Evolutionary conservation across 768 basidiomycete species (phyloP).

Genomic region (Mycena metata): DNA sequence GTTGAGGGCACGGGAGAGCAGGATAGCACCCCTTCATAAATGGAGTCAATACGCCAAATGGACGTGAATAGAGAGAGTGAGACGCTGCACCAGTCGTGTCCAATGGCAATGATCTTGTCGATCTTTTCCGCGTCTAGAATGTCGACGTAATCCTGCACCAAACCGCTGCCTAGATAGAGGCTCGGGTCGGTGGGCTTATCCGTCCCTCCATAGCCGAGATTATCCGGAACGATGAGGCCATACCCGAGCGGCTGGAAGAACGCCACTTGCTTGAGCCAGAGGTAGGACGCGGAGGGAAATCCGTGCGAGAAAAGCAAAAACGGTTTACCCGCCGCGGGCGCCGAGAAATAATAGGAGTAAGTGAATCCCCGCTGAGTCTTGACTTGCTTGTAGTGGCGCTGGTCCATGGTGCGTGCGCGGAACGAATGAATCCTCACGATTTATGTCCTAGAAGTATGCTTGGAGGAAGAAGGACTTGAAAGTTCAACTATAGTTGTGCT

Average conservation of each 20-base stretch:
- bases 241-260: slow-evolving; percentile 57
- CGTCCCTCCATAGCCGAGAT: slow-evolving; percentile 67
- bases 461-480: too few relatives aligned
- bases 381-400: slow-evolving; percentile 25
- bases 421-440: too few relatives aligned
- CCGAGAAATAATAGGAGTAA: slow-evolving; percentile 44
- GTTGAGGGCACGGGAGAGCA: slow-evolving; percentile 55
- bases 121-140: slow-evolving; percentile 55
- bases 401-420: neutral
- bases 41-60: neutral
- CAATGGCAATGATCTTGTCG: slow-evolving; percentile 52
- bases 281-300: slow-evolving; percentile 56
- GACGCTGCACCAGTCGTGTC: slow-evolving; percentile 54
- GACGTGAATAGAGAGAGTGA: neutral
- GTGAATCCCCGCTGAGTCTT: slow-evolving; percentile 49
- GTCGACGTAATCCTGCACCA: slow-evolving; percentile 57
- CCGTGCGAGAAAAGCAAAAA: slow-evolving; percentile 61
- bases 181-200: slow-evolving; percentile 57
- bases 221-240: slow-evolving; percentile 62
- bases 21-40: slow-evolving; percentile 51
- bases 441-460: too few relatives aligned
- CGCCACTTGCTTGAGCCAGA: slow-evolving; percentile 56
- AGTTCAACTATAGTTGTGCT: too few relatives aligned
- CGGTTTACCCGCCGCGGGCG: slow-evolving; percentile 46
- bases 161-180: slow-evolving; percentile 49